These are phyloP conservation scores for Aspergillus glaucus DNA, from an alignment of 2,329 filamentous ascomycete species.

Conservation along the genomic window DNA sequence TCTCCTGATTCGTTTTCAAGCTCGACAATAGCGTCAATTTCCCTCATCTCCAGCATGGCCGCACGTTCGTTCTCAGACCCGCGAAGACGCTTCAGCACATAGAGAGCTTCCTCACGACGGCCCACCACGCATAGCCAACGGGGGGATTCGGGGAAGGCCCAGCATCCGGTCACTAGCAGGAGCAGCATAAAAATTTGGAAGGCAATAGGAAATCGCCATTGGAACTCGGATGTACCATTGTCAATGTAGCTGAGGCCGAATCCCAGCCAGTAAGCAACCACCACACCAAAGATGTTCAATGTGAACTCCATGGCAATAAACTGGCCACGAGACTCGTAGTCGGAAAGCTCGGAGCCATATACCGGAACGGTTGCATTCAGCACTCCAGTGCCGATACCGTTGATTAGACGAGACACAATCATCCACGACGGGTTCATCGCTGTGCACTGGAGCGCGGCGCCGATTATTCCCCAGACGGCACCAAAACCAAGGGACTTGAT, in stretches of 20 bases:
- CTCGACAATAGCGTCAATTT: slow-evolving; percentile 59
- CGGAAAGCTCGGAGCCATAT: slow-evolving; percentile 64
- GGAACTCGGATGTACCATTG: slow-evolving; percentile 51
- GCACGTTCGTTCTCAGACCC: slow-evolving; percentile 51
- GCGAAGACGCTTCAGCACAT: slow-evolving; percentile 58
- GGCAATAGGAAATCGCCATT: slow-evolving; percentile 63
- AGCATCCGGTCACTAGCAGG: slow-evolving; percentile 49
- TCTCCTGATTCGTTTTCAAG: slow-evolving; percentile 53
- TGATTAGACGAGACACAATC: slow-evolving; percentile 56
- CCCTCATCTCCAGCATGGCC: slow-evolving; percentile 54
- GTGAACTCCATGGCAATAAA: slow-evolving; percentile 69
- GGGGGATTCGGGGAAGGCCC: slow-evolving; percentile 64
- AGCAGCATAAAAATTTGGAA: slow-evolving; percentile 64
- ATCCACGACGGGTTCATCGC: slow-evolving; percentile 64
- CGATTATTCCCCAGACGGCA: slow-evolving; percentile 52
- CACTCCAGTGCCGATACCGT: slow-evolving; percentile 63
- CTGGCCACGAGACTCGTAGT: slow-evolving; percentile 61
- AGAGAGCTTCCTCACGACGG: slow-evolving; percentile 60
- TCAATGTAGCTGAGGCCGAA: slow-evolving; percentile 58
- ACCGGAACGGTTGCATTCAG: slow-evolving; percentile 65
- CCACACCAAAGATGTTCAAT: slow-evolving; percentile 65
- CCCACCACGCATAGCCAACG: slow-evolving; percentile 56
- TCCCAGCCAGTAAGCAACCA: slow-evolving; percentile 56
- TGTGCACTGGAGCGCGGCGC: slow-evolving; percentile 59
- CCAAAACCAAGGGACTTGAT: slow-evolving; percentile 59